Conservation (phyloP, 2,329 filamentous ascomycete genomes). For the Epichloe uncinata region DNA sequence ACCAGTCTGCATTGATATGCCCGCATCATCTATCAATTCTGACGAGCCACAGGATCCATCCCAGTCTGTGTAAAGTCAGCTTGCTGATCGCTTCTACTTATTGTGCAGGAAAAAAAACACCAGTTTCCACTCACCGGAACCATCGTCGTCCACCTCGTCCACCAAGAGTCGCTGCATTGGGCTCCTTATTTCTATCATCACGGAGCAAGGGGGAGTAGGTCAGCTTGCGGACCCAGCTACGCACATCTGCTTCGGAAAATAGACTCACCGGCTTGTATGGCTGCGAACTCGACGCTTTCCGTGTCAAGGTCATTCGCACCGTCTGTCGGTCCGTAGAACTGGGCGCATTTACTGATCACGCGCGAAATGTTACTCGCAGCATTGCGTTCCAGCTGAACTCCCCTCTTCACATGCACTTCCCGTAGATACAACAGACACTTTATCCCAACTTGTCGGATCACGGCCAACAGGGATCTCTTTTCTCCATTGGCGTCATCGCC, state of each 20-base stretch:
- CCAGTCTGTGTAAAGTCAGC: constrained; percentile 31
- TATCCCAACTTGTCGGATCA: constrained; percentile 28
- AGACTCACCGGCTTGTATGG: constrained; percentile 16
- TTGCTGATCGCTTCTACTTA: neutral
- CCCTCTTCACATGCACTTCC: constrained; percentile 31
- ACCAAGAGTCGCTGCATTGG: constrained; percentile 41
- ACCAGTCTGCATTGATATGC: constrained; percentile 29
- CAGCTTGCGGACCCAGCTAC: neutral
- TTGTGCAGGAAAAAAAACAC: no score
- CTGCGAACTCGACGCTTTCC: constrained; percentile 13
- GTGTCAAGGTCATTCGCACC: constrained; percentile 19
- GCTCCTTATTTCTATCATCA: constrained; percentile 25
- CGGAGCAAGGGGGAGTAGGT: neutral
- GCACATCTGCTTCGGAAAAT: neutral
- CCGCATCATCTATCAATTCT: constrained; percentile 38
- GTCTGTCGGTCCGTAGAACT: constrained; percentile 24
- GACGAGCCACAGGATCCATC: constrained; percentile 41
- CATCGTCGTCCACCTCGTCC: constrained; percentile 45
- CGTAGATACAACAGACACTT: constrained; percentile 33
- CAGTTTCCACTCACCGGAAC: constrained; percentile 33
- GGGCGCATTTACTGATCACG: constrained; percentile 28
- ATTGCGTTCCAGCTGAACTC: constrained; percentile 27
- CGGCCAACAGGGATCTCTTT: constrained; percentile 9
- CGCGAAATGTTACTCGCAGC: constrained; percentile 29
- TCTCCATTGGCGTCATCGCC: neutral